phyloP scores from a whole-genome alignment of 1,284 basidiomycete genomes.

The Butyriboletus appendiculatus region DNA sequence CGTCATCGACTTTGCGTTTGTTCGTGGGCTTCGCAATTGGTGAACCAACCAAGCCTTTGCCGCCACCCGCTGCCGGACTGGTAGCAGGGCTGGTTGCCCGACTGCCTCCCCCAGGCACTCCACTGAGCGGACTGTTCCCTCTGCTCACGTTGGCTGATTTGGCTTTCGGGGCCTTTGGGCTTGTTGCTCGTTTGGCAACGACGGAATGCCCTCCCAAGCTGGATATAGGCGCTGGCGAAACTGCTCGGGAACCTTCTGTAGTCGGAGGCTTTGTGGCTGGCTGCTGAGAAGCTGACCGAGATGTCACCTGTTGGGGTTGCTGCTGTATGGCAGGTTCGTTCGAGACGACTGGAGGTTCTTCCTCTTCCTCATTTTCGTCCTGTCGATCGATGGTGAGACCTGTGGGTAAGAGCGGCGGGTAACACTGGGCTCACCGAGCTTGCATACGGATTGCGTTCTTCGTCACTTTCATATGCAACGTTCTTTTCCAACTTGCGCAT shows the following conservation, averaged over 20 bases:
- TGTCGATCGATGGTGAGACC: conserved; percentile 30
- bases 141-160: conserved; percentile 49
- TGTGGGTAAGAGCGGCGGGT: background rate
- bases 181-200: conserved; percentile 82
- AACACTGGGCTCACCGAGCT: conserved; percentile 57
- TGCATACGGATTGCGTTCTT: conserved; percentile 79
- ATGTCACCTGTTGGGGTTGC: conserved; percentile 42
- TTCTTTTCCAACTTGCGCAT: conserved; percentile 75
- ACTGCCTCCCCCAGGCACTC: conserved; percentile 38
- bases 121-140: conserved; percentile 54
- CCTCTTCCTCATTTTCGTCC: conserved; percentile 72
- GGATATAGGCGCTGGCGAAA: conserved; percentile 54
- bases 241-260: conserved; percentile 43
- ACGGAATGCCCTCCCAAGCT: conserved; percentile 68
- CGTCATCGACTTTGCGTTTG: conserved; percentile 72
- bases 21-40: conserved; percentile 35
- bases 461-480: conserved; percentile 76
- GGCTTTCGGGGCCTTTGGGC: conserved; percentile 65
- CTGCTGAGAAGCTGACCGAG: conserved; percentile 36
- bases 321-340: conserved; percentile 61
- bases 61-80: conserved; percentile 40
- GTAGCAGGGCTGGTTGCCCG: conserved; percentile 46
- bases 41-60: conserved; percentile 37
- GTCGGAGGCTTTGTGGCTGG: conserved; percentile 33
- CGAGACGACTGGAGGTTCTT: conserved; percentile 49